Evolutionary conservation across 345 rosid genomes (phyloP).

Genomic region (Durio zibethinus): DNA sequence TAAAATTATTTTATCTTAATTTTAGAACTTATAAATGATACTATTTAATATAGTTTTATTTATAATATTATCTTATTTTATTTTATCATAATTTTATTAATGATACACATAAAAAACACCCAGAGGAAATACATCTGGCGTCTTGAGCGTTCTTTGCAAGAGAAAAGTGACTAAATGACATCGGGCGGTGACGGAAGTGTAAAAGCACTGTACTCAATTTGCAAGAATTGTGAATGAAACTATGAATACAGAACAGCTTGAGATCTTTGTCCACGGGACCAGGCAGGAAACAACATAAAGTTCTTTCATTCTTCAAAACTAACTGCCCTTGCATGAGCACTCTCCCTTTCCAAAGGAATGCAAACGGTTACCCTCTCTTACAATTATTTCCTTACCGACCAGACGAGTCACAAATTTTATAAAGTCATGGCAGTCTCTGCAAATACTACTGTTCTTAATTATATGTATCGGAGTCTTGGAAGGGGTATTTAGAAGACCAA

Average conservation of each 20-base stretch:
- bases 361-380: constrained; percentile 30
- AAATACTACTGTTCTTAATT: constrained; percentile 26
- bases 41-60: too few relatives aligned
- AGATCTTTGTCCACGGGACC: neutral
- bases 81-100: too few relatives aligned
- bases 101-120: too few relatives aligned
- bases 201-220: neutral
- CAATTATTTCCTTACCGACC: constrained; percentile 28
- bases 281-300: neutral
- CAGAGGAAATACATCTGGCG: too few relatives aligned
- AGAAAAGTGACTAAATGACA: neutral
- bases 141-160: too few relatives aligned
- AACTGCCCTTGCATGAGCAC: constrained; percentile 25
- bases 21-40: too few relatives aligned
- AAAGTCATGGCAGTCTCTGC: constrained; percentile 37
- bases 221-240: neutral
- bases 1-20: too few relatives aligned
- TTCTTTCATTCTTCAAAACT: neutral
- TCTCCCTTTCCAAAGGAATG: constrained; percentile 31
- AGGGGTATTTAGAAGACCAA: constrained; percentile 25
- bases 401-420: constrained; percentile 24
- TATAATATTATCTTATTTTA: too few relatives aligned
- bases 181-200: neutral
- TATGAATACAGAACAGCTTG: neutral
- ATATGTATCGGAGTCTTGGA: constrained; percentile 22